These are phyloP conservation scores for Tricholoma bakamatsutake DNA, from an alignment of 768 basidiomycete genomes.

Conservation along the genomic window DNA sequence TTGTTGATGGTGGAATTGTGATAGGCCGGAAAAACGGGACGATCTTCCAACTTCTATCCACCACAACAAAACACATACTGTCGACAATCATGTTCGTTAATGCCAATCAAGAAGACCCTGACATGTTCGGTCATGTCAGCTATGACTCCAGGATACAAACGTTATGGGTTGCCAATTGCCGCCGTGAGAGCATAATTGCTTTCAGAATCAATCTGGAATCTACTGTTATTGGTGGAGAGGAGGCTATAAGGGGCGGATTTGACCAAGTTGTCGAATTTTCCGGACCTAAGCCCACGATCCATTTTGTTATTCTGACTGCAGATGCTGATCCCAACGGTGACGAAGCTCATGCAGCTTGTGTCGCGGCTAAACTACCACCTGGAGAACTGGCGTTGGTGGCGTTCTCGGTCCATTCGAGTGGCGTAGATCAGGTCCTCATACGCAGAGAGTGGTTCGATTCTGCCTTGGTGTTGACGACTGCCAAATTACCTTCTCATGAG, in stretches of 20 bases:
- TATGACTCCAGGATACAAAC: constrained; percentile 85
- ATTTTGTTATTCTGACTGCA: constrained; percentile 82
- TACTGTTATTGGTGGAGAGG: constrained; percentile 53
- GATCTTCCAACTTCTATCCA: constrained; percentile 76
- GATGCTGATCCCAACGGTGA: constrained; percentile 80
- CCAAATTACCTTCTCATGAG: constrained; percentile 56
- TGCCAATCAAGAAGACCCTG: constrained; percentile 61
- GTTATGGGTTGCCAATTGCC: constrained; percentile 82
- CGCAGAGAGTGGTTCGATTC: constrained; percentile 80
- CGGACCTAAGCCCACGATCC: constrained; percentile 81
- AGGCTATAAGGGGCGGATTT: constrained; percentile 57
- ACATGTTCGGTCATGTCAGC: constrained; percentile 85
- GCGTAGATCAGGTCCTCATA: constrained; percentile 84
- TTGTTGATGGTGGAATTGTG: constrained; percentile 82
- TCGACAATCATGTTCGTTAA: constrained; percentile 79
- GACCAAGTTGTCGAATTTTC: constrained; percentile 82
- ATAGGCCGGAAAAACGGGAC: constrained; percentile 83
- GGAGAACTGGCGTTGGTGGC: constrained; percentile 79
- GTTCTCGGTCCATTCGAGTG: constrained; percentile 85
- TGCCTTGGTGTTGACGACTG: constrained; percentile 48
- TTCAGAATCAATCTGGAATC: constrained; percentile 69
- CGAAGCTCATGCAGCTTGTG: constrained; percentile 78
- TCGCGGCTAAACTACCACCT: constrained; percentile 72
- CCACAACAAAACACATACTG: constrained; percentile 63
- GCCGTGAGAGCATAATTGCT: constrained; percentile 79